Base-by-base conservation (phyloP, 2,329 filamentous ascomycete species). In the Ascochyta clinopodiicola region DNA sequence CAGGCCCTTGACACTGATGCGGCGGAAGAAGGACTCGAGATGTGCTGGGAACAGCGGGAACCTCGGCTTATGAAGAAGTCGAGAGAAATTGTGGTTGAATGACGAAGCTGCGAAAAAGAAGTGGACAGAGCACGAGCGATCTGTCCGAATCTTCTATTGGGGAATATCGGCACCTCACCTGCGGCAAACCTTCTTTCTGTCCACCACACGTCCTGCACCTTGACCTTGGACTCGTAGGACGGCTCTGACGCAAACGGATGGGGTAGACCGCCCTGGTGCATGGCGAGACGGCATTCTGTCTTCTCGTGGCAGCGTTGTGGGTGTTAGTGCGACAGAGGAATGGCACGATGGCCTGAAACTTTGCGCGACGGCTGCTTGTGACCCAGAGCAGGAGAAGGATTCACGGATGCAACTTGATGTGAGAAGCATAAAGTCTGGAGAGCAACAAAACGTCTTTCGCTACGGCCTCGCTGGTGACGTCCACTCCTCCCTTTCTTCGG, bases 171-270 rank as follows among this genome's bases (percentile, higher is more conserved):
- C 52, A 36, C 36, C 36, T 43, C 37, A 47, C 46, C 24, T 51
- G 43, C 52, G 46, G 46, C 52, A 56, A 46, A 56, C 46, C 52
- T 56, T 46, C 52, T 51, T 56, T 46, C 52, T 51, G n/a, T 35
- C 32, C 35, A 36, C 50, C 37, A 24, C 4, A 4, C 6, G 22
- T 24, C 22, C 22, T 24, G 22, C 22, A 4, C 22, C 22, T 24
- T 12, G 32, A 27, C 43, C 39, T 51, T 36, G 37, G 36, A 38
- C 32, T 29, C 32, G 31, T 6, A 24, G 22, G 29, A 37, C 19
- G 22, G 24, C 24, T 38, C 46, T 25, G 52, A 42, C 37, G 52
- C 52, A 56, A 51, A 51, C 47, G 43, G 42, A 25, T 17, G 25
- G 2, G 25, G 17, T 36, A 49, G 45, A 37, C 27, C 36, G 46